A percentile compares a stretch with the other conserved stretches of the same genome.
phyloP scores from a whole-genome alignment of 805 yeast genomes.

The Yarrowia sp. region DNA sequence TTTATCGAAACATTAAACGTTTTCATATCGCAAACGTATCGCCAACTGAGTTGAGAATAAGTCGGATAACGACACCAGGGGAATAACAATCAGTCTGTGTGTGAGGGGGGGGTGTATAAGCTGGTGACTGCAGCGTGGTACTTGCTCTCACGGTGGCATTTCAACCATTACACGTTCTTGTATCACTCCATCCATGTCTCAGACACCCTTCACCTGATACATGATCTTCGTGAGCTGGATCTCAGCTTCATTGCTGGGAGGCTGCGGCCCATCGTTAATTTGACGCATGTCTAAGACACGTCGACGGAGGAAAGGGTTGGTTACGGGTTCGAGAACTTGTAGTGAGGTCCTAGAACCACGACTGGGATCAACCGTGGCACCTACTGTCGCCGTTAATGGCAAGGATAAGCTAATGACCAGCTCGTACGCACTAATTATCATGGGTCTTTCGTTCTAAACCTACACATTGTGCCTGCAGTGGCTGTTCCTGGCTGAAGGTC shows the following conservation, averaged over 20 bases:
- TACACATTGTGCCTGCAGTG: slow-evolving; percentile 21
- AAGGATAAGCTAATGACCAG: not conserved
- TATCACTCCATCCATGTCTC: too few relatives aligned
- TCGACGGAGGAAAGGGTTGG: not conserved
- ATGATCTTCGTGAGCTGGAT: not conserved
- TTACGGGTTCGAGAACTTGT: too few relatives aligned
- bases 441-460: slow-evolving; percentile 11
- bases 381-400: too few relatives aligned
- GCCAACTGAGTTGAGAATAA: not conserved
- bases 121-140: too few relatives aligned
- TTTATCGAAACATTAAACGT: not conserved
- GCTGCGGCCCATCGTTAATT: slow-evolving; percentile 15
- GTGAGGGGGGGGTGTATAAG: too few relatives aligned
- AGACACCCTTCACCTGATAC: too few relatives aligned
- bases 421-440: not conserved
- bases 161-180: too few relatives aligned
- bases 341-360: too few relatives aligned
- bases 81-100: too few relatives aligned
- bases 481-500: not conserved
- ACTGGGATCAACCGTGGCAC: too few relatives aligned
- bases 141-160: too few relatives aligned
- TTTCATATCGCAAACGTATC: slow-evolving; percentile 6
- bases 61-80: not conserved
- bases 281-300: slow-evolving; percentile 5
- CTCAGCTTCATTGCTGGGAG: slow-evolving; percentile 21